Percentiles rank a stretch among this genome's conserved stretches.
phyloP scores from a whole-genome alignment of 257 asterid species.

The Prunella vulgaris region DNA sequence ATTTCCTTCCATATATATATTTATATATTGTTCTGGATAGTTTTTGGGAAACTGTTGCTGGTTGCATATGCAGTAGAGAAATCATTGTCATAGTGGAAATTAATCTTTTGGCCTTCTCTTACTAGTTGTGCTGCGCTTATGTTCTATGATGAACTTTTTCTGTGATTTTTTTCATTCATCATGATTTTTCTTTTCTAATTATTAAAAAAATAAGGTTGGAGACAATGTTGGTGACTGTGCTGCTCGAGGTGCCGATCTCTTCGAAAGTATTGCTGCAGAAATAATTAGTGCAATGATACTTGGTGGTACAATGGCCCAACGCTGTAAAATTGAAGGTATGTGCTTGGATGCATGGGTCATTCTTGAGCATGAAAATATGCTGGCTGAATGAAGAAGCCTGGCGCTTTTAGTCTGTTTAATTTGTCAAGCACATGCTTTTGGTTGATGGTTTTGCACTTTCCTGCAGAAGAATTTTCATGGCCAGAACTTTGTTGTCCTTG shows the following conservation, averaged over 20 bases:
- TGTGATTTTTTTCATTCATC: not conserved
- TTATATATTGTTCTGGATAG: not conserved
- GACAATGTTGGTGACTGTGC: slow-evolving; percentile 99
- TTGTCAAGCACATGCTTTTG: slow-evolving; percentile 4
- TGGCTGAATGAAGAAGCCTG: not conserved
- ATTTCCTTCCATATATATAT: slow-evolving; percentile 3
- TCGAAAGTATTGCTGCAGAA: slow-evolving; percentile 99
- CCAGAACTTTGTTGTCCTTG: not conserved
- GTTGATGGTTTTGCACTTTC: not conserved
- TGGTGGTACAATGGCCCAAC: slow-evolving; percentile 96
- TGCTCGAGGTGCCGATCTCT: slow-evolving; percentile 99
- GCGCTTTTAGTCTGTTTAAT: slow-evolving; percentile 3
- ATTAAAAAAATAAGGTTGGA: slow-evolving; percentile 65
- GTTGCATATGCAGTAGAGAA: not conserved
- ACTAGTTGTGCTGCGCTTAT: not conserved
- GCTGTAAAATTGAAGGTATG: slow-evolving; percentile 93
- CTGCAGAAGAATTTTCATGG: not conserved
- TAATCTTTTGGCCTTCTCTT: not conserved
- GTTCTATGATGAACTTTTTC: not conserved
- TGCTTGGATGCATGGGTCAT: not conserved
- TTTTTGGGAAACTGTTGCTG: slow-evolving; percentile 17
- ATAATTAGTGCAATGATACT: slow-evolving; percentile 99
- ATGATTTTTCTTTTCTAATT: slow-evolving; percentile 18
- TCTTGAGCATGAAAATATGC: slow-evolving; percentile 7
- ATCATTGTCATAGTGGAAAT: slow-evolving; percentile 9